Evolutionary conservation across 2,329 filamentous ascomycete genomes (phyloP).

Genomic region (Fusarium sacchari): DNA sequence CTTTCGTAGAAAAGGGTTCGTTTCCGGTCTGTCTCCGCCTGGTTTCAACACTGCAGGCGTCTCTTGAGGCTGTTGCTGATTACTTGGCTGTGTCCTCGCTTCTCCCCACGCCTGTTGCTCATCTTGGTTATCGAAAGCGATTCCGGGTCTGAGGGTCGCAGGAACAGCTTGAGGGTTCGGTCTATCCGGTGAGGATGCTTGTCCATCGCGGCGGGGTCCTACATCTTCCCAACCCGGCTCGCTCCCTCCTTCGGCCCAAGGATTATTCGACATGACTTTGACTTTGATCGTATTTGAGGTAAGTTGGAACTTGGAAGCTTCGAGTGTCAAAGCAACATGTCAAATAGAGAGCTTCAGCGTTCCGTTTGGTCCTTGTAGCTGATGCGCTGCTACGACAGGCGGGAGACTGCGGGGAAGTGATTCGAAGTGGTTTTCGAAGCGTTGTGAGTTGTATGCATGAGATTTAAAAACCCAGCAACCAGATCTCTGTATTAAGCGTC

Average conservation of each 20-base stretch:
- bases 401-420: slow-evolving; percentile 27
- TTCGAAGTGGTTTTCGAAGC: slow-evolving; percentile 18
- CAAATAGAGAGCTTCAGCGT: neutral
- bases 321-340: slow-evolving; percentile 24
- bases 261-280: slow-evolving; percentile 36
- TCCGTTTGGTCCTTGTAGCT: neutral
- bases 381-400: slow-evolving; percentile 18
- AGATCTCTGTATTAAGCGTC: neutral
- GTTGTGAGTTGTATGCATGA: slow-evolving; percentile 13
- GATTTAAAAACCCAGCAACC: neutral
- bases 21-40: slow-evolving; percentile 51
- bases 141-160: slow-evolving; percentile 48
- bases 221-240: slow-evolving; percentile 42
- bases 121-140: slow-evolving; percentile 32
- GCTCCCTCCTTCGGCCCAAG: slow-evolving; percentile 39
- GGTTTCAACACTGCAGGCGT: slow-evolving; percentile 50
- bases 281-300: neutral
- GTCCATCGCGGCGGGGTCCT: slow-evolving; percentile 24
- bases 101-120: slow-evolving; percentile 49
- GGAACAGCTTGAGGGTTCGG: slow-evolving; percentile 41
- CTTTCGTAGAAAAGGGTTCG: slow-evolving; percentile 65
- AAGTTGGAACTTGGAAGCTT: neutral
- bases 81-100: slow-evolving; percentile 32
- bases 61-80: slow-evolving; percentile 18
- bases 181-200: neutral